phyloP scores from a whole-genome alignment of 169 alveolate species.

The Plasmodium blacklocki region DNA sequence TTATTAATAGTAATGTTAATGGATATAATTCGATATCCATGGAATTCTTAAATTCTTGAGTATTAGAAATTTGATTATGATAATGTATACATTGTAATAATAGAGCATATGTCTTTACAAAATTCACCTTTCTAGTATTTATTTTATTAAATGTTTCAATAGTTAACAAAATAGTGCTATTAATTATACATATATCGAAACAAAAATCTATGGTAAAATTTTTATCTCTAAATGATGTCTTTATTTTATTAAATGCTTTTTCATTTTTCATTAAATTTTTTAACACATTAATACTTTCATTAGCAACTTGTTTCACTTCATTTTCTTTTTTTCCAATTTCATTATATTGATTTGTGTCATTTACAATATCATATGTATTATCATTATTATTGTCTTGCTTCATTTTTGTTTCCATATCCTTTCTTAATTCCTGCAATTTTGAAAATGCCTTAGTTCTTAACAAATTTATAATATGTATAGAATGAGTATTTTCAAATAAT shows the following conservation, averaged over 20 bases:
- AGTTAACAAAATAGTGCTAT: slow-evolving; percentile 61
- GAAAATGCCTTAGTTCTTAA: slow-evolving; percentile 72
- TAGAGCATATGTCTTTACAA: slow-evolving; percentile 73
- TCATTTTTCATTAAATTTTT: slow-evolving; percentile 75
- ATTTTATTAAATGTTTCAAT: slow-evolving; percentile 38
- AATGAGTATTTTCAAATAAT: slow-evolving; percentile 66
- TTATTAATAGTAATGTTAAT: slow-evolving; percentile 48
- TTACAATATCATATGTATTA: not conserved
- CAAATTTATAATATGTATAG: slow-evolving; percentile 64
- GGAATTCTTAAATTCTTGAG: slow-evolving; percentile 61
- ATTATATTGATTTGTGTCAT: not conserved
- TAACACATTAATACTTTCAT: slow-evolving; percentile 64
- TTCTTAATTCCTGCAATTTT: slow-evolving; percentile 59
- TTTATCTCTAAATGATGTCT: slow-evolving; percentile 71
- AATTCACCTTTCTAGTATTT: slow-evolving; percentile 27
- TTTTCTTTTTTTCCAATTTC: slow-evolving; percentile 5
- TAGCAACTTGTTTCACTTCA: slow-evolving; percentile 67
- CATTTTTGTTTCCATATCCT: slow-evolving; percentile 44
- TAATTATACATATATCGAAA: slow-evolving; percentile 59
- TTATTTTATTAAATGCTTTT: slow-evolving; percentile 66
- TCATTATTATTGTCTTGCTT: not conserved
- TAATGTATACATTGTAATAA: slow-evolving; percentile 75
- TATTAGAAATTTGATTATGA: slow-evolving; percentile 75
- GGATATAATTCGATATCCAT: slow-evolving; percentile 72
- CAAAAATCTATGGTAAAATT: slow-evolving; percentile 72